These are phyloP conservation scores for Chenopodium formosanum DNA, from an alignment of 148 eudicot genomes.

Conservation along the genomic window DNA sequence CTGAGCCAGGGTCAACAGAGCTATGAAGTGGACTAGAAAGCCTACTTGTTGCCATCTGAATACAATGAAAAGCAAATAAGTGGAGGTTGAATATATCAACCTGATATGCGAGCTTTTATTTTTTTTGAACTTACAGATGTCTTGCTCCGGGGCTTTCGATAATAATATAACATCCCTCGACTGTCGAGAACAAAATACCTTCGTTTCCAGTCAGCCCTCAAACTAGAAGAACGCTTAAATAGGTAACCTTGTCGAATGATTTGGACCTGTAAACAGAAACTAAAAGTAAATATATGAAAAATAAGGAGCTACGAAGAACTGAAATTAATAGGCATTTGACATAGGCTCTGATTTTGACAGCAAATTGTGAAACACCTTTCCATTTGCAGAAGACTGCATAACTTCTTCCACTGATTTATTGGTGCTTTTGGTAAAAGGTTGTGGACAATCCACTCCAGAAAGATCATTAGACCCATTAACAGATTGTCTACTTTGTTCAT, in stretches of 20 bases:
- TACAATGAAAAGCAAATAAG: slow-evolving; percentile 25
- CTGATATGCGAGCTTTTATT: slow-evolving; percentile 3
- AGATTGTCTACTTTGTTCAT: slow-evolving; percentile 57
- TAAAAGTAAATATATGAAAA: slow-evolving; percentile 12
- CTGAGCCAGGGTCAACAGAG: slow-evolving; percentile 64
- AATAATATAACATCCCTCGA: slow-evolving; percentile 92
- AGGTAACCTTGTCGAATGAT: slow-evolving; percentile 95
- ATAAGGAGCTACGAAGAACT: background rate
- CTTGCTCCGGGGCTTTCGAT: slow-evolving; percentile 84
- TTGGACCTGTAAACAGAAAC: slow-evolving; percentile 71
- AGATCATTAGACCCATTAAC: slow-evolving; percentile 41
- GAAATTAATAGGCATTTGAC: slow-evolving; percentile 2
- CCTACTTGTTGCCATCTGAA: slow-evolving; percentile 30
- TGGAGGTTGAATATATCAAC: slow-evolving; percentile 15
- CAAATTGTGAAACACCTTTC: slow-evolving; percentile 55
- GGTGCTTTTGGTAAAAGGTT: slow-evolving; percentile 49
- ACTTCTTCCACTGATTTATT: slow-evolving; percentile 76
- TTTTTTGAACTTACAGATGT: slow-evolving; percentile 53
- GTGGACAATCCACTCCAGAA: slow-evolving; percentile 40
- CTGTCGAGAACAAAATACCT: slow-evolving; percentile 95
- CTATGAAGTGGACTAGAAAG: slow-evolving; percentile 28
- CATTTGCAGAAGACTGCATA: slow-evolving; percentile 80
- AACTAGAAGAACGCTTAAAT: slow-evolving; percentile 85
- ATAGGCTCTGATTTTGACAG: slow-evolving; percentile 1
- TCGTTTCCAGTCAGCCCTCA: slow-evolving; percentile 97